phyloP scores from a whole-genome alignment of 345 rosid genomes.

The Eucalyptus erythrocorys region DNA sequence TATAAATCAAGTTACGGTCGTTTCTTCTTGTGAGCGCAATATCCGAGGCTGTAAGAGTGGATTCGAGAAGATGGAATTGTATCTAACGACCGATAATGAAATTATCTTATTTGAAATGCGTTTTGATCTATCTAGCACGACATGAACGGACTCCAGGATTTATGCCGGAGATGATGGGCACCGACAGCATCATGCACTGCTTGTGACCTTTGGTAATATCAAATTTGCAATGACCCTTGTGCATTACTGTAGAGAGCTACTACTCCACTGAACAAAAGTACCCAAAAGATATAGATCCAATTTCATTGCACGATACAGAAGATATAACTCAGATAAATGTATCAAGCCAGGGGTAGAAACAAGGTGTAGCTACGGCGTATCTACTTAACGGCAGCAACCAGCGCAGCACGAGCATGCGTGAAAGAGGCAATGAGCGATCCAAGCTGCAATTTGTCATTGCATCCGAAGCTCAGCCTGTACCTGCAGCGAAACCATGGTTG shows the following conservation, averaged over 20 bases:
- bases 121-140: background rate
- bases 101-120: background rate
- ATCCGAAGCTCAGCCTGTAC: conserved; percentile 79
- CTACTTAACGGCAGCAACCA: conserved; percentile 59
- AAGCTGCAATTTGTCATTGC: conserved; percentile 83
- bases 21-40: background rate
- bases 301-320: background rate
- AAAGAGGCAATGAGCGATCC: conserved; percentile 74
- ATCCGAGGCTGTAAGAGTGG: background rate
- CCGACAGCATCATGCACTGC: background rate
- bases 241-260: background rate
- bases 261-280: background rate
- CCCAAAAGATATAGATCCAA: background rate
- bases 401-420: conserved; percentile 50
- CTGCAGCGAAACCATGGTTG: conserved; percentile 16
- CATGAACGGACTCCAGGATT: background rate
- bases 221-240: background rate
- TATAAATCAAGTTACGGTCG: background rate
- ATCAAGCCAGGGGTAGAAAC: background rate
- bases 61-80: background rate
- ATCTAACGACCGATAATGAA: background rate
- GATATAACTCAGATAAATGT: background rate
- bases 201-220: background rate
- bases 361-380: background rate
- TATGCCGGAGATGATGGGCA: background rate